Base-by-base conservation (phyloP, 1,284 basidiomycete species). In the Grifola frondosa region DNA sequence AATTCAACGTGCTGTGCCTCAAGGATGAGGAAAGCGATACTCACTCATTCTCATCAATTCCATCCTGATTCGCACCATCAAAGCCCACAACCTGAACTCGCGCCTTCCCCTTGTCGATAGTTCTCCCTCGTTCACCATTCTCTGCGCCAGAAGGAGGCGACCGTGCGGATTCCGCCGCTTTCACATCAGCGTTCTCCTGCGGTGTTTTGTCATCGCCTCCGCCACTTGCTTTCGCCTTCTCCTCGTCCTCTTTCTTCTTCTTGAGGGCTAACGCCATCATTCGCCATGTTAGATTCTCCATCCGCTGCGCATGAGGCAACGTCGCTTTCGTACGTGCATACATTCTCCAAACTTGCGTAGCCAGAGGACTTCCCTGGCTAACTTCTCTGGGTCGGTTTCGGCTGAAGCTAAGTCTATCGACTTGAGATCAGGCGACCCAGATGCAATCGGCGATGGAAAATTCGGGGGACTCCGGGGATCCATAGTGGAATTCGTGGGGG, bases 261-360 rank as follows among this genome's bases (percentile, higher is more conserved):
- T 88, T 87, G 49, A 97, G 68, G 8, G 88, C 89, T 60, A 99
- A 74, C 31, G 94, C 89, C 95, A 97, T 97, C 91, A 98, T 91
- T 49, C 97, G 73, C 96, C 96, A 97, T 0, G 94, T 97, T 40
- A 97, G 65, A 62, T 97, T 97, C 71, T 98, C 96, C 92, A 98
- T 95, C 53, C 94, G 74, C 63, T 94, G 91, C 0, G 90, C 91
- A 63, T 97, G 91, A 28, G 94, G 93, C 33, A 97, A 68, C 39
- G 78, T 80, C 16, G 87, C 88, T 65, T 93, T 93, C 28, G 89
- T 90, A 49, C 89, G 84, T 28, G 92, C 85, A 62, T 94, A 98
- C 79, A 97, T 91, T 68, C 87, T 92, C 96, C 96, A 98, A 12
- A 98, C 89, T 67, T 97, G 93, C 1, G 94, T 88, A 1, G 93